A percentile compares a stretch with the other conserved stretches of the same genome.
phyloP scores from a whole-genome alignment of 1,284 basidiomycete species.

The Cystobasidium sp. region DNA sequence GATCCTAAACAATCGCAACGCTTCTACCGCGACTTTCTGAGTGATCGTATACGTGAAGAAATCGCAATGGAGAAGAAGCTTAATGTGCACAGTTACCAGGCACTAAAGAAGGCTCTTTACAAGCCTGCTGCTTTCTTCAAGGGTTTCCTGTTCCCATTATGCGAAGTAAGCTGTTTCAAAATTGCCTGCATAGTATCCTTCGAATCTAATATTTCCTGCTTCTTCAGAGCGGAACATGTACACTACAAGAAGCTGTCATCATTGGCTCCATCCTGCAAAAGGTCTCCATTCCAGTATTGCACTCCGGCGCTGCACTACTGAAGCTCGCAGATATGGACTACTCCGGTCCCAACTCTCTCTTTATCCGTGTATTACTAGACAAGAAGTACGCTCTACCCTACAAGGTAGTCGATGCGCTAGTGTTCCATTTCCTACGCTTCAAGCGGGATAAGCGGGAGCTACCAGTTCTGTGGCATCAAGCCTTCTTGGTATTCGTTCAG shows the following conservation, averaged over 20 bases:
- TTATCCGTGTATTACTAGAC: slow-evolving; percentile 95
- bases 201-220: background rate
- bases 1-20: slow-evolving; percentile 94
- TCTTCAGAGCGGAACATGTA: slow-evolving; percentile 69
- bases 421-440: slow-evolving; percentile 96
- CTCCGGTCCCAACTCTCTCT: slow-evolving; percentile 89
- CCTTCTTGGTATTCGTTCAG: slow-evolving; percentile 90
- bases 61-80: slow-evolving; percentile 80
- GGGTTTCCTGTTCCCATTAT: slow-evolving; percentile 92
- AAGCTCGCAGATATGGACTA: slow-evolving; percentile 97
- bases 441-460: slow-evolving; percentile 67
- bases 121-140: slow-evolving; percentile 99
- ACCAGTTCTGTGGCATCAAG: slow-evolving; percentile 98
- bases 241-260: slow-evolving; percentile 93
- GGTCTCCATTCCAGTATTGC: slow-evolving; percentile 91
- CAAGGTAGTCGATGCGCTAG: slow-evolving; percentile 95
- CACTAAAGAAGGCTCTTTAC: slow-evolving; percentile 86
- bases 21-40: slow-evolving; percentile 87
- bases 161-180: slow-evolving; percentile 68
- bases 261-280: slow-evolving; percentile 88
- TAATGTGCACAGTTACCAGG: slow-evolving; percentile 85
- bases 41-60: slow-evolving; percentile 89
- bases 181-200: background rate
- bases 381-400: slow-evolving; percentile 98
- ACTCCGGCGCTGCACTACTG: slow-evolving; percentile 92